Conservation (phyloP, 768 basidiomycete species). For the Phaeotremella fagi region DNA sequence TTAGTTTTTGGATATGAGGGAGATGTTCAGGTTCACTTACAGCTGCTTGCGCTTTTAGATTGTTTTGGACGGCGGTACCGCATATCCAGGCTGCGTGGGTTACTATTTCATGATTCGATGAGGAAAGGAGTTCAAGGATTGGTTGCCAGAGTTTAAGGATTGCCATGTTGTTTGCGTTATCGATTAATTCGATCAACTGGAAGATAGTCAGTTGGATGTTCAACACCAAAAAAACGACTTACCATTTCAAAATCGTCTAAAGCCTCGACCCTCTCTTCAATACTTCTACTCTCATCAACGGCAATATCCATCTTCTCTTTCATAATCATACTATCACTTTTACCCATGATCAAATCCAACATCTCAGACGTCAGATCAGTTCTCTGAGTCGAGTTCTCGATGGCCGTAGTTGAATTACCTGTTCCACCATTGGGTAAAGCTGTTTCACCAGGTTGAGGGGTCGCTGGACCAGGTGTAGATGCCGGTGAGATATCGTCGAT, state of each 20-base stretch:
- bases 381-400: conserved; percentile 10
- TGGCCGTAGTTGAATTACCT: conserved; percentile 2
- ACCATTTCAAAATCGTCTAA: conserved; percentile 50
- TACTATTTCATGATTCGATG: conserved; percentile 36
- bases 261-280: conserved; percentile 45
- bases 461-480: conserved; percentile 27
- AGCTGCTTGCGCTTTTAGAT: conserved; percentile 49
- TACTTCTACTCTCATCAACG: conserved; percentile 30
- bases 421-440: not conserved
- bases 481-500: conserved; percentile 16
- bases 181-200: conserved; percentile 48
- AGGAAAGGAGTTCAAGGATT: conserved; percentile 36
- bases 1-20: not conserved
- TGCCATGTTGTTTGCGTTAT: conserved; percentile 49
- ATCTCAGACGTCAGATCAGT: conserved; percentile 40
- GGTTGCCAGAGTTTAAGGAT: conserved; percentile 47
- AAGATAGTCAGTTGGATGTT: not conserved
- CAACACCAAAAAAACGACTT: conserved; percentile 4
- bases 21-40: conserved; percentile 25
- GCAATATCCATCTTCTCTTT: conserved; percentile 48
- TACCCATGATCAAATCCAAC: conserved; percentile 48
- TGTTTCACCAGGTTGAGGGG: conserved; percentile 10
- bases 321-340: conserved; percentile 46
- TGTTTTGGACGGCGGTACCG: conserved; percentile 49
- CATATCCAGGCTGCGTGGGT: conserved; percentile 46